phyloP scores from a whole-genome alignment of 106 monocot species.

The Gastrodia elata region DNA sequence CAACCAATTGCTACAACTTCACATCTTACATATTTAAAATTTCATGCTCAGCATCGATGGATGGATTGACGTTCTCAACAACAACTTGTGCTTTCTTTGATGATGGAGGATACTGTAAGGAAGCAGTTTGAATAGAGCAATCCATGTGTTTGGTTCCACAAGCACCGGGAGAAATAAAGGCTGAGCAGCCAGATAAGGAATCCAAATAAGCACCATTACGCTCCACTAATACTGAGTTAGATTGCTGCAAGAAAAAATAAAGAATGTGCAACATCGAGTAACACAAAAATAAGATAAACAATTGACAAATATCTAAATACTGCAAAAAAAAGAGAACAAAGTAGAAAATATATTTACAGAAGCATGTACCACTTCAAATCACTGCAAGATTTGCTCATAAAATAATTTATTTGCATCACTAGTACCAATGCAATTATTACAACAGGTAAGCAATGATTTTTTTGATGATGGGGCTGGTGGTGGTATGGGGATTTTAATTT shows the following conservation, averaged over 20 bases:
- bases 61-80: slow-evolving; percentile 23
- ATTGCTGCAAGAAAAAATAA: slow-evolving; percentile 5
- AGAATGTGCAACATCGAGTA: slow-evolving; percentile 1
- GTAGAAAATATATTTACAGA: neutral
- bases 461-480: neutral
- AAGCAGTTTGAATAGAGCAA: slow-evolving; percentile 8
- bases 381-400: neutral
- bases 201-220: slow-evolving; percentile 4
- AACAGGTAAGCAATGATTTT: neutral
- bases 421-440: neutral
- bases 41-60: slow-evolving; percentile 24
- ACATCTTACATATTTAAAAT: slow-evolving; percentile 58
- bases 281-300: neutral
- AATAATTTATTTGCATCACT: neutral
- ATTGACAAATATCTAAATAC: neutral
- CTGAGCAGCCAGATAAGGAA: slow-evolving; percentile 12
- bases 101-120: slow-evolving; percentile 12
- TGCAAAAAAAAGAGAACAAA: neutral
- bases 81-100: slow-evolving; percentile 9
- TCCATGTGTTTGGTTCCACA: slow-evolving; percentile 17
- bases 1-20: neutral
- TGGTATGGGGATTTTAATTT: neutral
- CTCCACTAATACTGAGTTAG: neutral
- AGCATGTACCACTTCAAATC: neutral
- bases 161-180: slow-evolving; percentile 10